Evolutionary conservation across 306 rosid genomes (phyloP), one percentile per base, ranked within the genome.

Genomic region (Argentina anserina): DNA sequence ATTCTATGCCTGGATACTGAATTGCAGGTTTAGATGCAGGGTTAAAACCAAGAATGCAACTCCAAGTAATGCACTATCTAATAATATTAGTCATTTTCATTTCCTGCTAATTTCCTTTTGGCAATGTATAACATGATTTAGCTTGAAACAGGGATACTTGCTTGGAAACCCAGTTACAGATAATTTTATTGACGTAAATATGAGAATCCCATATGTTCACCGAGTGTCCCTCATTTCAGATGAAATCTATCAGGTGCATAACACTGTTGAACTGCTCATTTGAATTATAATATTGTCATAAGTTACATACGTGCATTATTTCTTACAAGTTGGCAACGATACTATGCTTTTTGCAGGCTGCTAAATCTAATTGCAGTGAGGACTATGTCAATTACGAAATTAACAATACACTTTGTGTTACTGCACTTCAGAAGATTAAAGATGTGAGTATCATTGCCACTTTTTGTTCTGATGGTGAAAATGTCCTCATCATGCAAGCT

Each of bases 141-240:
- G 23, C 23, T 49, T 65, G 65, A 74, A 74, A 74, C 72, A 74
- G 78, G 78, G 78, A 49, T 74, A 65, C 71, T 37, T 74, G 65
- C 78, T 74, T 15, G 78, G 78, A 29, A 74, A 74, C 15, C 78
- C 78, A 14, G 78, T 74, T 47, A 34, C 78, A 3, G 78, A 74
- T 50, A 37, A 50, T 50, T 74, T 34, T 8, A 74, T 58, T 26
- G 78, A 74, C 50, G 78, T 49, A 26, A 74, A 74, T 55, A 25
- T 17, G 31, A 65, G 78, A 33, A 74, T 74, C 65, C 71, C 78
- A 37, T 74, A 74, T 50, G 78, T 74, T 56, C 78, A 65, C 65
- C 55, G 65, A 42, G 78, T 74, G 53, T 62, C 67, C 43, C 78
- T 74, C 31, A 74, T 74, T 23, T 74, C 78, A 23, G 65, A 74